Base-by-base conservation (phyloP, 345 rosid species). In the Adansonia digitata region DNA sequence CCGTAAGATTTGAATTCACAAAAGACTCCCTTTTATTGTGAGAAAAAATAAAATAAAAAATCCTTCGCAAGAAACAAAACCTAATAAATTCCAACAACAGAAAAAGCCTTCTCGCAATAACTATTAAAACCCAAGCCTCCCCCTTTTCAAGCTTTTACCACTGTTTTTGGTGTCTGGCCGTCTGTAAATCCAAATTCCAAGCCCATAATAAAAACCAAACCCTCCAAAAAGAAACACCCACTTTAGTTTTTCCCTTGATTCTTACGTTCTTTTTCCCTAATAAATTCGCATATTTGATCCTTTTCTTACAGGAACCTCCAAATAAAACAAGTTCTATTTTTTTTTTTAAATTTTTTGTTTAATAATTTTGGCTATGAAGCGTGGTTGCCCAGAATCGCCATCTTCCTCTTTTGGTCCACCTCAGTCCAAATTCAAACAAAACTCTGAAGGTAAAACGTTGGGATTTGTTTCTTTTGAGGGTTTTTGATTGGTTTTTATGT, bases 381-480 rank as follows among this genome's bases (percentile, higher is more conserved):
- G 97, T 61, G 95, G 91, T 69, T 77, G 82, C 83, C 42, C 86
- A 22, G 90, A 83, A 49, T 88, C 90, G 59, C 87, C 91, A 7
- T 84, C 97, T 17, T 80, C 85, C 80, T 89, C 95, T 75, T 77
- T 65, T 61, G 88, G 86, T 69, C 97, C 91, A 42, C 90, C 96
- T 81, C 83, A 87, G 27, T 86, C 92, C 74, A 85, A 86, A 82
- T 46, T 83, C 83, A 92, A 80, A 84, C 76, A 74, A 31, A 91
- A 92, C 71, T 90, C 95, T 9, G 86, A 90, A 88, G 97, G 98
- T 87, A 31, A 67, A 42, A 2, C 3, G 71, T 15, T 26, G 20
- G 24, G 59, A 18, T 29, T 18, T 29, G 59, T 18, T 29, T 69
- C 2, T 49, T 48, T 15, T 45, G 12, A 6, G 42, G 73, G 31